A percentile compares a stretch with the other conserved stretches of the same genome.
phyloP scores from a whole-genome alignment of 768 basidiomycete genomes.

The Pleurotus platypus region DNA sequence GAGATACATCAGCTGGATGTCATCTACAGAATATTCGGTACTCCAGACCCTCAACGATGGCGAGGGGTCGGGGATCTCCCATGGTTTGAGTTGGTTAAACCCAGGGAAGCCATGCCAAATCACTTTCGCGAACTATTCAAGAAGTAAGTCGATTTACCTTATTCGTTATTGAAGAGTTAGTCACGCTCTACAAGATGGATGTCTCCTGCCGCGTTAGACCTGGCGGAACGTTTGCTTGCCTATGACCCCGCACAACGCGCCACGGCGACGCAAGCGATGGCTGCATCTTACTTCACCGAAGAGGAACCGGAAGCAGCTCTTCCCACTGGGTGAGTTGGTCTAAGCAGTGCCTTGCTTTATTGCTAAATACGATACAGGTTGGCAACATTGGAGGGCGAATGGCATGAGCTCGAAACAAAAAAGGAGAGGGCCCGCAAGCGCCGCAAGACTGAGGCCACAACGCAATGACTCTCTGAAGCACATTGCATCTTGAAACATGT shows the following conservation, averaged over 20 bases:
- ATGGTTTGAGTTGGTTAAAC: slow-evolving; percentile 99
- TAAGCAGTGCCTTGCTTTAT: slow-evolving; percentile 5
- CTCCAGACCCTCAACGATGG: slow-evolving; percentile 83
- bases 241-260: slow-evolving; percentile 79
- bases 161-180: background rate
- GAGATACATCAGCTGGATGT: slow-evolving; percentile 97
- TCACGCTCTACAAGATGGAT: slow-evolving; percentile 58
- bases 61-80: slow-evolving; percentile 78
- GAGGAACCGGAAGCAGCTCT: slow-evolving; percentile 73
- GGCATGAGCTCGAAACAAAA: slow-evolving; percentile 98
- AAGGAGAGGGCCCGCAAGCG: slow-evolving; percentile 82
- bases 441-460: slow-evolving; percentile 56
- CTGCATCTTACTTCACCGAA: slow-evolving; percentile 76
- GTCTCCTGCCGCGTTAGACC: slow-evolving; percentile 79
- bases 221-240: slow-evolving; percentile 77
- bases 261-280: slow-evolving; percentile 77
- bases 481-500: slow-evolving; percentile 11
- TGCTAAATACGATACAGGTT: slow-evolving; percentile 43
- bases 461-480: slow-evolving; percentile 26
- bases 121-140: slow-evolving; percentile 83
- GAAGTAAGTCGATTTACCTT: slow-evolving; percentile 48
- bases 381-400: slow-evolving; percentile 83
- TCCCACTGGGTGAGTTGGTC: slow-evolving; percentile 62
- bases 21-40: slow-evolving; percentile 88
- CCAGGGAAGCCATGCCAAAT: slow-evolving; percentile 68